Percentiles rank a stretch among this genome's conserved stretches.
Conservation (phyloP, 192 early-diverging fungal genomes). For the Coemansia aciculifera region DNA sequence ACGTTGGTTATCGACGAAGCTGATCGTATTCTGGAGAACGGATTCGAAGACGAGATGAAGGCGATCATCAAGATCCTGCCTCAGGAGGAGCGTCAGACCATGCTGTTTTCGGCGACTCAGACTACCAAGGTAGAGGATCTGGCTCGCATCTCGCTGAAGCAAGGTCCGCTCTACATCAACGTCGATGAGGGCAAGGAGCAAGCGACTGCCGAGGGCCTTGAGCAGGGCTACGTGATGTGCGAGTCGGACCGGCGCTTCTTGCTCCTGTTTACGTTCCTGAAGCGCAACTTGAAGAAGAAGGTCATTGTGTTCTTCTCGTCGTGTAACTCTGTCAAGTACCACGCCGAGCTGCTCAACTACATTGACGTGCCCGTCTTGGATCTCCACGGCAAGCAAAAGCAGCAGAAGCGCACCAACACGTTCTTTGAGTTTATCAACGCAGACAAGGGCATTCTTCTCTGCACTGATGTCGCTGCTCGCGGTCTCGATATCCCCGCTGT, state of each 20-base stretch:
- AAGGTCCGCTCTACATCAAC: conserved; percentile 97
- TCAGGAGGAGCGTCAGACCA: conserved; percentile 84
- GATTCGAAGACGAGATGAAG: conserved; percentile 99
- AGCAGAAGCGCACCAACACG: conserved; percentile 96
- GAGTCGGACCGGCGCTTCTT: conserved; percentile 91
- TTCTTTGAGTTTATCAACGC: conserved; percentile 99
- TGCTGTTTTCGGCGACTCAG: conserved; percentile 99
- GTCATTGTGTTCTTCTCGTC: conserved; percentile 98
- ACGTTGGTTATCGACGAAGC: conserved; percentile 96
- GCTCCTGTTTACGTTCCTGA: conserved; percentile 97
- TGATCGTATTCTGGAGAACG: conserved; percentile 96
- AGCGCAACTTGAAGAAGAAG: conserved; percentile 95
- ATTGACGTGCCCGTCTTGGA: conserved; percentile 98
- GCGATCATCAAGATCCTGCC: conserved; percentile 95
- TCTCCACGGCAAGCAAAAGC: conserved; percentile 97
- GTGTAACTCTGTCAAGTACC: conserved; percentile 98
- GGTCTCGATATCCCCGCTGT: conserved; percentile 97
- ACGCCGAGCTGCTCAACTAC: conserved; percentile 97
- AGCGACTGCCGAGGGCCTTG: conserved; percentile 92
- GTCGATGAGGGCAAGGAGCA: conserved; percentile 96
- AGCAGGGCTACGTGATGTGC: conserved; percentile 97
- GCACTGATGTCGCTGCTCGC: conserved; percentile 97
- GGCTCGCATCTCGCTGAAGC: conserved; percentile 95
- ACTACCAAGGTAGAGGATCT: conserved; percentile 98
- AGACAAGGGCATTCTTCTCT: conserved; percentile 87